Base-by-base conservation (phyloP, 1,284 basidiomycete species). In the Sporisorium scitamineum region DNA sequence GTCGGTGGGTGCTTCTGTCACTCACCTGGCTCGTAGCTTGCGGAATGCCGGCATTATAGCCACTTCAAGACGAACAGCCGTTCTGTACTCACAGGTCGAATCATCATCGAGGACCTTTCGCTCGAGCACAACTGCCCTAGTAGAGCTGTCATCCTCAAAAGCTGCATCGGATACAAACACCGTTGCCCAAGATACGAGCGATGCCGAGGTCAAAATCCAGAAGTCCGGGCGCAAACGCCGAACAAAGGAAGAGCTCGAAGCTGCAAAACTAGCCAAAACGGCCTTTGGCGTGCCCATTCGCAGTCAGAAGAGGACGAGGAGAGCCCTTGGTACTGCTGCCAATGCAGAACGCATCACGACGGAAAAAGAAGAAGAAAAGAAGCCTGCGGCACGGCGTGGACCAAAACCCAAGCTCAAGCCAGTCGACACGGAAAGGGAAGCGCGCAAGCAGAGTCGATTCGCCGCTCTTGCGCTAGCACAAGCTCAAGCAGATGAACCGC, bases 201-300 rank as follows among this genome's bases (percentile, higher is more conserved):
- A 63, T 5, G 24, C 26, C 42, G 29, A 52, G 22, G 13, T 29
- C 5, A 29, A 47, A 26, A 11, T n/a, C 2, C 34, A 42, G 13
- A 76, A 56, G 20, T 26, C 55, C 2, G 57, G 31, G 34, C 68
- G 73, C 52, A 45, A 22, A 13, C 64, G 63, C 7, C 56, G 61
- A 13, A 22, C 61, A 5, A 70, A 39, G 27, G 67, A 50, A 45
- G 62, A 74, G 34, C 11, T 70, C 18, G 52, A 70, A 18, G 55
- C 66, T 14, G 54, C 27, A 8, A 34, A 51, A 9, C 26, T 72
- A n/a, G 70, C 64, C 31, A 73, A 55, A 5, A 4, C 13, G 10
- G 32, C 57, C 5, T 52, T 68, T 41, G 70, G 70, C 26, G 20
- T 68, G 6, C 61, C 65, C 14, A 47, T 61, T 3, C 57, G 61